Conservation (phyloP, 257 asterid genomes). For the Capsicum chinense region DNA sequence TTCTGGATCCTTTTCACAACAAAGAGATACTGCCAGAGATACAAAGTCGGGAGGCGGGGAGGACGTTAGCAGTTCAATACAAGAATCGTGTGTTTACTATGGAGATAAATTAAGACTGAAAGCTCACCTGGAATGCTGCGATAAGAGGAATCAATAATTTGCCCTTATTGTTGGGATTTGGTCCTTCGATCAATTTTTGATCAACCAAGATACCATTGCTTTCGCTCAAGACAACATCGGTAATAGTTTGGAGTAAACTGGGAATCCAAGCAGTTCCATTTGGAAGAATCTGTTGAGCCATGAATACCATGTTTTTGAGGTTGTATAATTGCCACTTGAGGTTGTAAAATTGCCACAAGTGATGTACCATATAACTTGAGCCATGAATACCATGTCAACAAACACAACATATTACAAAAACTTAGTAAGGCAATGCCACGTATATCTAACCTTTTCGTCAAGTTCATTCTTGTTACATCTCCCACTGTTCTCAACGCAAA, state of each 20-base stretch:
- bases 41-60: neutral
- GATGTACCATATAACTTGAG: neutral
- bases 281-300: slow-evolving; percentile 72
- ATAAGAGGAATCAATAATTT: slow-evolving; percentile 74
- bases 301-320: neutral
- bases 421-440: neutral
- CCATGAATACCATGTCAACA: neutral
- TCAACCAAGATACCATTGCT: slow-evolving; percentile 72
- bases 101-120: neutral
- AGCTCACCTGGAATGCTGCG: slow-evolving; percentile 72
- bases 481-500: slow-evolving; percentile 96
- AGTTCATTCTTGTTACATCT: slow-evolving; percentile 89
- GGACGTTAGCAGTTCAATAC: neutral
- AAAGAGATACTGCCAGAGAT: slow-evolving; percentile 59
- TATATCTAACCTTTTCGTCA: slow-evolving; percentile 75
- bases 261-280: slow-evolving; percentile 85
- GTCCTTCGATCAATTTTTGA: slow-evolving; percentile 85
- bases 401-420: neutral
- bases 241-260: slow-evolving; percentile 57
- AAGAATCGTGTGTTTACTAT: neutral
- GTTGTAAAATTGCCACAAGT: too few species aligned
- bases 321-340: too few species aligned
- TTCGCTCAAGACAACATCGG: slow-evolving; percentile 60
- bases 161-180: slow-evolving; percentile 77
- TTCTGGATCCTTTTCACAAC: slow-evolving; percentile 67